A percentile compares a stretch with the other conserved stretches of the same genome.
Evolutionary conservation across 2,329 filamentous ascomycete genomes (phyloP).

Genomic region (Calonectria pseudoturangicola): DNA sequence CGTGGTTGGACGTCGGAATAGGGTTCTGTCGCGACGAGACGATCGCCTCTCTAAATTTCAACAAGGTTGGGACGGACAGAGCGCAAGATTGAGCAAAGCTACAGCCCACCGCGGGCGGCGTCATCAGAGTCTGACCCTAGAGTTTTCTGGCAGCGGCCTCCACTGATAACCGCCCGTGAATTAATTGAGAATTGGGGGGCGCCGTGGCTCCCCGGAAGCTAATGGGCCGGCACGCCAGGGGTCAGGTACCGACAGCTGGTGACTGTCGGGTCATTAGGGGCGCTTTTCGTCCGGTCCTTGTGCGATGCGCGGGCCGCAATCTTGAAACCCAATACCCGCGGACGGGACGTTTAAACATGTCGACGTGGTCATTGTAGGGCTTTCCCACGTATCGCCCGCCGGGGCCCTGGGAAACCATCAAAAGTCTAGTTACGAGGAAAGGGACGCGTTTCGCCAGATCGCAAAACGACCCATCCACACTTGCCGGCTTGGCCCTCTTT

Average conservation of each 20-base stretch:
- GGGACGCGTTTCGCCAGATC: background rate
- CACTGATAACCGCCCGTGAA: conserved; percentile 22
- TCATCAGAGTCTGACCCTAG: background rate
- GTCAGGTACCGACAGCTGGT: background rate
- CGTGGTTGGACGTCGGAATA: conserved; percentile 7
- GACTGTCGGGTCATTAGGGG: background rate
- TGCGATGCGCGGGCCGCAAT: conserved; percentile 9
- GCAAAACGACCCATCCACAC: background rate
- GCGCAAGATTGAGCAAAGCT: background rate
- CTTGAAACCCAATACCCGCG: conserved; percentile 13
- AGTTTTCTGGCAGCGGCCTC: conserved; percentile 17
- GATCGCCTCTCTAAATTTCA: conserved; percentile 3
- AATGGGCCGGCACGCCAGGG: conserved; percentile 4
- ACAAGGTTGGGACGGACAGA: conserved; percentile 7
- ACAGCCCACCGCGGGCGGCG: background rate
- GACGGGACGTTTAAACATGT: background rate
- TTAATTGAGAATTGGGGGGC: conserved; percentile 9
- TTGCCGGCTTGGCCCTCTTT: conserved; percentile 22
- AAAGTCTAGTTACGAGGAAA: conserved; percentile 12
- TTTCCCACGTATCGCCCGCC: conserved; percentile 10
- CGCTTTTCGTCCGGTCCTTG: conserved; percentile 10
- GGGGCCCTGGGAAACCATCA: background rate
- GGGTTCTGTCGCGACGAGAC: background rate
- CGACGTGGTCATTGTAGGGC: conserved; percentile 22
- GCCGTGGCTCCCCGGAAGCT: conserved; percentile 10